Evolutionary conservation across 257 asterid genomes (phyloP).

Genomic region (Solanum clarkiae): DNA sequence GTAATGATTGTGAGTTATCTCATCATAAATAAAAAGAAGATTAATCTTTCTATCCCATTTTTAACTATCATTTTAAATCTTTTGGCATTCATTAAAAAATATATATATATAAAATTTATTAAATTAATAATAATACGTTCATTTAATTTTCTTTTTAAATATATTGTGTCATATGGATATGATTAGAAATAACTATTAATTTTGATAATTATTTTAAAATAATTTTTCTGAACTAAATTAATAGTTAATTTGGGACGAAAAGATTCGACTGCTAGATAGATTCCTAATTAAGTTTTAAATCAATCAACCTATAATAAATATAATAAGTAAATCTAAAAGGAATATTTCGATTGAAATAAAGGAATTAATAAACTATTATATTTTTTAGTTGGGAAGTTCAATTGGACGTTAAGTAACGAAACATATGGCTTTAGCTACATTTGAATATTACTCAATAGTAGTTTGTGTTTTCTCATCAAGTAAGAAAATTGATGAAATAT

Average conservation of each 20-base stretch:
- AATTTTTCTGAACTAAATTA: background rate
- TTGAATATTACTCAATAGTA: background rate
- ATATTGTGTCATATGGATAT: no score
- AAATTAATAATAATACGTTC: no score
- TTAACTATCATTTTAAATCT: no score
- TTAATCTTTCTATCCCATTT: no score
- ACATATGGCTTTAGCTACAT: background rate
- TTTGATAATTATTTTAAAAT: background rate
- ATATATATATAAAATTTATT: no score
- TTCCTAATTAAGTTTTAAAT: background rate
- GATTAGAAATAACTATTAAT: background rate
- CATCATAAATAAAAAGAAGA: no score
- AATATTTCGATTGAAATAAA: background rate
- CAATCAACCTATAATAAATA: background rate
- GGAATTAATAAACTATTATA: background rate
- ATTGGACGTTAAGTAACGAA: background rate
- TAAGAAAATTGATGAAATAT: no score
- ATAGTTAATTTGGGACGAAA: background rate
- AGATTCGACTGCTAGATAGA: background rate
- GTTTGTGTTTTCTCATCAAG: background rate
- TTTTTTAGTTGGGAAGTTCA: background rate
- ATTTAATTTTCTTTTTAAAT: no score
- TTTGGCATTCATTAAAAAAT: no score
- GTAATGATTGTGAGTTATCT: no score
- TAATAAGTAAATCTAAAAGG: background rate